Evolutionary conservation across 2,329 filamentous ascomycete species (phyloP), one percentile per base, ranked within the genome.

Genomic region (Cadophora gregata): DNA sequence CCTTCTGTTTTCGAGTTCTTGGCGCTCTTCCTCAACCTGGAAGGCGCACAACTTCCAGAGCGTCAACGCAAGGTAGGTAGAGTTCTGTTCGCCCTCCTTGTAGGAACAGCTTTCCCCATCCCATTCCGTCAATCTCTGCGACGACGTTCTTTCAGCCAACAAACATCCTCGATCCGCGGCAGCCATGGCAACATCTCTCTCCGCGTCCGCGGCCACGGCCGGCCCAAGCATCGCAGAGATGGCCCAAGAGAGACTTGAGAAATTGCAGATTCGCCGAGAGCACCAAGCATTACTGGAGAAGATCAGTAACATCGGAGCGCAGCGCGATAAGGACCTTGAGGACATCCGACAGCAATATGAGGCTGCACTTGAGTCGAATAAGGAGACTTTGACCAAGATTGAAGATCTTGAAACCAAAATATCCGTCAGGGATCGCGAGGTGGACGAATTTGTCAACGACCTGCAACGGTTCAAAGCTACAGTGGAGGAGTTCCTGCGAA

Each of bases 181-280:
- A 27, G 55, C 9, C 9, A 64, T 67, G 60, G 19, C 59, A 12
- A 42, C 24, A 59, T 14, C 27, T 21, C 55, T 55, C n/a, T n/a
- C n/a, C n/a, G n/a, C n/a, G n/a, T n/a, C n/a, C n/a, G n/a, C n/a
- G 33, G 24, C 25, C 10, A 21, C 51, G 7, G 51, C 12, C 3
- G 21, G 60, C 19, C 38, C 16, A 10, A 64, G 29, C 16, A 47
- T 55, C 7, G 63, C 55, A 42, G 55, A 64, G 12, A 55, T 62
- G 50, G 69, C 64, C 24, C 64, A 64, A 19, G 70, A 74, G 24
- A 59, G 42, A 8, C 58, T 75, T 2, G 73, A 71, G 72, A 65
- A 68, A 56, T 64, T 61, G 25, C 73, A 75, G 53, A 68, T 75
- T 24, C 70, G 73, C 12, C 71, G 69, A 62, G 74, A 75, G 55